Conservation (phyloP, 2,329 filamentous ascomycete genomes). For the Xylariaceae sp. region DNA sequence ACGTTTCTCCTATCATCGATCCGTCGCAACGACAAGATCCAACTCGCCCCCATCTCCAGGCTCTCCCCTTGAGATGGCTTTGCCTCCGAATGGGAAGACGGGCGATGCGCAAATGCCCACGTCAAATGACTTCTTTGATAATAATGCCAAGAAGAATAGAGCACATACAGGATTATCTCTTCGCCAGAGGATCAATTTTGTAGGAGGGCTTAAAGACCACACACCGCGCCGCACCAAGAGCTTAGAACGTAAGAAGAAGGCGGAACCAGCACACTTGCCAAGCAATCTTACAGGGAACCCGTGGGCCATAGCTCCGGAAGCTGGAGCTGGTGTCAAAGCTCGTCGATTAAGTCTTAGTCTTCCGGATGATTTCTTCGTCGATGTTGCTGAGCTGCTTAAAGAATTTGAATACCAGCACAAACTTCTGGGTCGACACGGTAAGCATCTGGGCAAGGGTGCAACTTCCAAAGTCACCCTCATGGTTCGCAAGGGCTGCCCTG, state of each 20-base stretch:
- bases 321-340: constrained; percentile 72
- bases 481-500: constrained; percentile 61
- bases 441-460: constrained; percentile 75
- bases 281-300: constrained; percentile 44
- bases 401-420: constrained; percentile 70
- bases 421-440: constrained; percentile 67
- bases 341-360: constrained; percentile 71
- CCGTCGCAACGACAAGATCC: constrained; percentile 28
- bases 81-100: constrained; percentile 19
- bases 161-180: constrained; percentile 49
- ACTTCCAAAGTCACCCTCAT: constrained; percentile 81
- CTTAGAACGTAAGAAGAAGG: constrained; percentile 29
- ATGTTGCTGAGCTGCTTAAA: constrained; percentile 62
- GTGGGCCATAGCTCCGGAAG: constrained; percentile 61
- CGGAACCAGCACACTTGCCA: constrained; percentile 14
- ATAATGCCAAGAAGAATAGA: constrained; percentile 47
- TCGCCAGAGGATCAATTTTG: constrained; percentile 47
- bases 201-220: constrained; percentile 23
- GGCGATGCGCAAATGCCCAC: constrained; percentile 35
- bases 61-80: constrained; percentile 25
- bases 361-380: constrained; percentile 70
- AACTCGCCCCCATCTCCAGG: constrained; percentile 34
- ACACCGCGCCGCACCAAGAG: constrained; percentile 25
- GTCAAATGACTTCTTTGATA: constrained; percentile 42
- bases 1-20: constrained; percentile 32